Percentiles rank a stretch among this genome's conserved stretches.
Evolutionary conservation across 2,329 filamentous ascomycete genomes (phyloP).

Genomic region (Tolypocladium cylindrosporum): DNA sequence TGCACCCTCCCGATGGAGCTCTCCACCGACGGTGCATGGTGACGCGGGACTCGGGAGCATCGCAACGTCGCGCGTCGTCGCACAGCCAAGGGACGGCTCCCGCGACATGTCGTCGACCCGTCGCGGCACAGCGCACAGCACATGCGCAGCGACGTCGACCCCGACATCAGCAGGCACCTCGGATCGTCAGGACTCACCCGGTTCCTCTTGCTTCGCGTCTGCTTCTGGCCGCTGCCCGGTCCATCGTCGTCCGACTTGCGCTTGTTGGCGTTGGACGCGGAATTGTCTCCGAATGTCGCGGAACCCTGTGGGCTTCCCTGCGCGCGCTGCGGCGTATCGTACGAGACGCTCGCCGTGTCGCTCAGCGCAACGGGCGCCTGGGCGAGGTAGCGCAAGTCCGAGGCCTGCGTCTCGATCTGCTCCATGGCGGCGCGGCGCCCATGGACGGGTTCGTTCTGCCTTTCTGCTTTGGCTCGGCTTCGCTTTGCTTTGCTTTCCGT

Average conservation of each 20-base stretch:
- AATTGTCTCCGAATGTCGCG: conserved; percentile 38
- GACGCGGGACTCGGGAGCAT: neutral
- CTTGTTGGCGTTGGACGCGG: conserved; percentile 28
- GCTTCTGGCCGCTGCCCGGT: conserved; percentile 30
- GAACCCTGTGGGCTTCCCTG: conserved; percentile 25
- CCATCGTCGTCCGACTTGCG: conserved; percentile 32
- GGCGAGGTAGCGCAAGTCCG: conserved; percentile 41
- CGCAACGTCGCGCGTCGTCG: neutral
- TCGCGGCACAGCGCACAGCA: neutral
- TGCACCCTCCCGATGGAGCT: neutral
- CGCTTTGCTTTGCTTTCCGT: neutral
- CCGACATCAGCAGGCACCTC: neutral
- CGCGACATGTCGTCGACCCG: neutral
- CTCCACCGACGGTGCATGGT: neutral
- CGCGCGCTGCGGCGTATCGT: conserved; percentile 21
- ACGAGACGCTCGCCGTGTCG: conserved; percentile 18
- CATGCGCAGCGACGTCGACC: neutral
- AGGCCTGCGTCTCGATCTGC: conserved; percentile 43
- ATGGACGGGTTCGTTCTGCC: neutral
- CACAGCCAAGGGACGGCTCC: neutral
- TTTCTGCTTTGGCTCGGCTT: neutral
- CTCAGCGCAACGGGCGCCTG: conserved; percentile 24
- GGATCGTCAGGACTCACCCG: conserved; percentile 29
- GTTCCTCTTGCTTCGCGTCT: conserved; percentile 51
- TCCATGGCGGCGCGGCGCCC: conserved; percentile 29